phyloP scores from a whole-genome alignment of 148 eudicot genomes.

The Chenopodium formosanum region DNA sequence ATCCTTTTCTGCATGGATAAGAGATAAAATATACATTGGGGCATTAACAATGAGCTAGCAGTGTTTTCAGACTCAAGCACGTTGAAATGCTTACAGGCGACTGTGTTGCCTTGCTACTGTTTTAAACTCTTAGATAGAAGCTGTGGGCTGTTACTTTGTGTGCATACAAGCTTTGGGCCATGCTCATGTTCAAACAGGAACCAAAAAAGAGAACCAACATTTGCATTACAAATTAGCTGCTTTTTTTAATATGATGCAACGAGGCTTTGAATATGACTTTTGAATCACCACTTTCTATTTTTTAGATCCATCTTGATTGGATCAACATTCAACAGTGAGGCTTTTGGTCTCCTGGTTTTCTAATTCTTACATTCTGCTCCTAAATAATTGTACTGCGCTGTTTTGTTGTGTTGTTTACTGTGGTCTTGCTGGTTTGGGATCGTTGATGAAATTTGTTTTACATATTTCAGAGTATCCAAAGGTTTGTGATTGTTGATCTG shows the following conservation, averaged over 20 bases:
- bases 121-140: not conserved
- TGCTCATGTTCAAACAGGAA: not conserved
- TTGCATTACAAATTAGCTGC: not conserved
- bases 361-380: not conserved
- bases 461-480: constrained; percentile 68
- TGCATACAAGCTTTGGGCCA: not conserved
- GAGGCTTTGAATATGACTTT: not conserved
- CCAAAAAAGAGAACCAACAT: not conserved
- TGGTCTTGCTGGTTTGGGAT: constrained; percentile 6
- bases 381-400: not conserved
- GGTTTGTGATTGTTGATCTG: constrained; percentile 91
- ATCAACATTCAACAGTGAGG: not conserved
- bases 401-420: not conserved
- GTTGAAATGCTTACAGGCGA: not conserved
- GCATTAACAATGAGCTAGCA: not conserved
- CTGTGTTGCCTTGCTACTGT: not conserved
- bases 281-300: not conserved
- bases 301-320: not conserved
- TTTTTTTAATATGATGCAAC: not conserved
- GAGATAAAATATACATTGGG: not conserved
- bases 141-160: not conserved
- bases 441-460: constrained; percentile 19
- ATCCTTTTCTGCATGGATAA: not conserved
- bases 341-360: not conserved
- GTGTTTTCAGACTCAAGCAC: not conserved